Evolutionary conservation across 352 stramenopile species (phyloP).

Genomic region (Globisporangium abappressorium): DNA sequence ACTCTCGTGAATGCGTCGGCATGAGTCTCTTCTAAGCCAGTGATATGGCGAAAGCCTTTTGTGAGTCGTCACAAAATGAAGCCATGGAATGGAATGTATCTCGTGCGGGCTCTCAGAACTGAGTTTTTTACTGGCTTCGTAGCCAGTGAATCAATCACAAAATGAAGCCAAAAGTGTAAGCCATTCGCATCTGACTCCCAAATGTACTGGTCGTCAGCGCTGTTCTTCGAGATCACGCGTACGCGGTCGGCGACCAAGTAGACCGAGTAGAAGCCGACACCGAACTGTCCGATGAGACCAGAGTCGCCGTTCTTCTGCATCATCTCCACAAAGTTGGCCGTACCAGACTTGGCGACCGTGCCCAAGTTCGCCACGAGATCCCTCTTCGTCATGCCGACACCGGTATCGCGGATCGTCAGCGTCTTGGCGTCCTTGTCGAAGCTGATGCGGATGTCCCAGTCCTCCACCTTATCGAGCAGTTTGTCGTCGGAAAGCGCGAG

Average conservation of each 20-base stretch:
- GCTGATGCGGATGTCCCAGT: conserved; percentile 97
- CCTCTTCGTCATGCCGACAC: conserved; percentile 98
- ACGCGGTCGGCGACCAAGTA: conserved; percentile 97
- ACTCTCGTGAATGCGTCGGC: too few species aligned
- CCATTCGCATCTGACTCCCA: conserved; percentile 97
- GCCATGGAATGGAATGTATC: too few species aligned
- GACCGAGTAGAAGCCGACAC: conserved; percentile 99
- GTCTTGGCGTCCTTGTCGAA: conserved; percentile 95
- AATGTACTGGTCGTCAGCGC: conserved; percentile 97
- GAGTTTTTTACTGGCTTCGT: too few species aligned
- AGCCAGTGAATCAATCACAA: too few species aligned
- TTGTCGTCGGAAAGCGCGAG: conserved; percentile 90
- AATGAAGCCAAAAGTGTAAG: too few species aligned
- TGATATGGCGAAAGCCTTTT: too few species aligned
- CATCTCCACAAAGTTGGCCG: conserved; percentile 98
- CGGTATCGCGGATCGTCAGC: conserved; percentile 98
- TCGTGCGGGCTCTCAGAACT: too few species aligned
- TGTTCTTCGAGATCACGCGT: conserved; percentile 96
- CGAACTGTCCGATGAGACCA: conserved; percentile 99
- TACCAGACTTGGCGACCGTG: conserved; percentile 98
- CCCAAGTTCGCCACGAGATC: conserved; percentile 97
- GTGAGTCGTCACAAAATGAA: too few species aligned
- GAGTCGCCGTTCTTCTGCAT: conserved; percentile 91
- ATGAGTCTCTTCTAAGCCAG: too few species aligned
- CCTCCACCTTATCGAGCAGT: conserved; percentile 85